phyloP scores from a whole-genome alignment of 176 grass and related monocot genomes.

The Elaeis guineensis region DNA sequence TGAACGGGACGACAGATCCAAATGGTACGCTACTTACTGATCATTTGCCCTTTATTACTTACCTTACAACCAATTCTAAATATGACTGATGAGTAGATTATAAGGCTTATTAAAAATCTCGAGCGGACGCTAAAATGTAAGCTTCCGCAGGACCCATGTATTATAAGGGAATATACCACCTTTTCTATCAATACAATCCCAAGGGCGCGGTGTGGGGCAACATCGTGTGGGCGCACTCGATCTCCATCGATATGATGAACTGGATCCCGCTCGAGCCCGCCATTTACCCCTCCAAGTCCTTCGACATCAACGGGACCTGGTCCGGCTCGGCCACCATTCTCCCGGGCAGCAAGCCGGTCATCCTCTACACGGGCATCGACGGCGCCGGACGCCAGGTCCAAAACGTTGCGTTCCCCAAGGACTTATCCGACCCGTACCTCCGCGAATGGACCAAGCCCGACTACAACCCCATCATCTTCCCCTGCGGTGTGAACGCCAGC shows the following conservation, averaged over 20 bases:
- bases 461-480: constrained; percentile 62
- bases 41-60: background rate
- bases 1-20: constrained; percentile 27
- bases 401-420: constrained; percentile 57
- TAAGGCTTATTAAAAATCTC: background rate
- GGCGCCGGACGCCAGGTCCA: constrained; percentile 36
- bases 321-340: constrained; percentile 63
- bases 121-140: background rate
- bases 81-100: background rate
- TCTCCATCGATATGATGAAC: constrained; percentile 68
- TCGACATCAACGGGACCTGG: constrained; percentile 62
- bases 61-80: background rate
- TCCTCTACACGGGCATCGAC: constrained; percentile 72
- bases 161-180: constrained; percentile 60
- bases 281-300: constrained; percentile 44
- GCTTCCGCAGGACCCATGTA: constrained; percentile 43
- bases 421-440: constrained; percentile 61
- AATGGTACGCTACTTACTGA: constrained; percentile 39
- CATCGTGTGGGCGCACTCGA: constrained; percentile 68
- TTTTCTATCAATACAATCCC: constrained; percentile 87
- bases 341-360: constrained; percentile 25
- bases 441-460: constrained; percentile 56
- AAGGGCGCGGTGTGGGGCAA: constrained; percentile 57
- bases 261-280: constrained; percentile 43
- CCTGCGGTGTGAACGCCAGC: constrained; percentile 33